Conservation (phyloP, 2,329 filamentous ascomycete species). For the Paecilomyces fulvus region DNA sequence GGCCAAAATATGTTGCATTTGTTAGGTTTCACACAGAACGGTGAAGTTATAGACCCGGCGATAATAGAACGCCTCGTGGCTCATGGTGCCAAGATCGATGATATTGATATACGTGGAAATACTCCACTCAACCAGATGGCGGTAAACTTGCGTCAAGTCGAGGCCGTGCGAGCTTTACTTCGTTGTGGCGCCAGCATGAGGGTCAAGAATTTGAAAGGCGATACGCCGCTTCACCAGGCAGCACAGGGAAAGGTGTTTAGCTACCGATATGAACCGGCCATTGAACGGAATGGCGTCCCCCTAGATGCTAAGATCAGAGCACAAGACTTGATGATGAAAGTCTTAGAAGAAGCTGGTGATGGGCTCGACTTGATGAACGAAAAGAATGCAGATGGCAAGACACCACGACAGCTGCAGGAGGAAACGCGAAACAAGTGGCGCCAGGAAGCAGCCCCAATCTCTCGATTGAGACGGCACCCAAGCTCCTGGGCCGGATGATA, state of each 20-base stretch:
- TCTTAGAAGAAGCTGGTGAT: slow-evolving; percentile 3
- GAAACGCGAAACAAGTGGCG: slow-evolving; percentile 1
- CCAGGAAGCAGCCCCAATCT: background rate
- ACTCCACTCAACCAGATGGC: slow-evolving; percentile 4
- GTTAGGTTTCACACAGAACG: slow-evolving; percentile 3
- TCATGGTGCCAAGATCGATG: slow-evolving; percentile 2
- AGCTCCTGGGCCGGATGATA: background rate
- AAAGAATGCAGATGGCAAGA: slow-evolving; percentile 3
- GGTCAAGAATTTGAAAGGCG: slow-evolving; percentile 1
- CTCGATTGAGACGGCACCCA: background rate
- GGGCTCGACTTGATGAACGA: slow-evolving; percentile 1
- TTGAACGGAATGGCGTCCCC: background rate
- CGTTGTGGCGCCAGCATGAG: slow-evolving; percentile 2
- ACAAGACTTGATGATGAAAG: slow-evolving; percentile 6
- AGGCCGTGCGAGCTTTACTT: slow-evolving; percentile 1
- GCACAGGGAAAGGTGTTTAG: slow-evolving; percentile 4
- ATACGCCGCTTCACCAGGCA: slow-evolving; percentile 4
- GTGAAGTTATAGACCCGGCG: slow-evolving; percentile 1
- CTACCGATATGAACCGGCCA: background rate
- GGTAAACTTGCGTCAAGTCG: slow-evolving; percentile 4
- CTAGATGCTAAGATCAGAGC: slow-evolving; percentile 3
- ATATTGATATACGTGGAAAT: slow-evolving; percentile 4
- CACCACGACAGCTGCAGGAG: slow-evolving; percentile 4
- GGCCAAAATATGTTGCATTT: slow-evolving; percentile 2
- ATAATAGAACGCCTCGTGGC: slow-evolving; percentile 4